A percentile compares a stretch with the other conserved stretches of the same genome.
Conservation (phyloP, 441 rosid genomes). For the Dalechampia spathulata region DNA sequence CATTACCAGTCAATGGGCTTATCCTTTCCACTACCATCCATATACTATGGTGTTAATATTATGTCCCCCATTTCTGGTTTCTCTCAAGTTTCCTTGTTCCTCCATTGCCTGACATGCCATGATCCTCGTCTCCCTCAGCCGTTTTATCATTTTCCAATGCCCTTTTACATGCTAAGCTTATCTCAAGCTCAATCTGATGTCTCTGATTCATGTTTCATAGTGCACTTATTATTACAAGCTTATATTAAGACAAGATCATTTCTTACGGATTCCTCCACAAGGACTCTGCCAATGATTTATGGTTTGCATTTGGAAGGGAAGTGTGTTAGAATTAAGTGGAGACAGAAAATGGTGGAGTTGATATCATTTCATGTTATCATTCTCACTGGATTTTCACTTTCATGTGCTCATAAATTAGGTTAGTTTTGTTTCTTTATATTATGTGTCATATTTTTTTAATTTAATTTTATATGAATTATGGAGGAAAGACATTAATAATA, state of each 20-base stretch:
- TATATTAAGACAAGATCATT: not conserved
- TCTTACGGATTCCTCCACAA: slow-evolving; percentile 8
- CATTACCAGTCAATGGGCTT: not conserved
- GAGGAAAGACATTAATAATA: no score
- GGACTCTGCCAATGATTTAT: slow-evolving; percentile 17
- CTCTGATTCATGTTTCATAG: no score
- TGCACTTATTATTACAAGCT: not conserved
- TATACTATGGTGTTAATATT: not conserved
- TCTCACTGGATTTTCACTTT: not conserved
- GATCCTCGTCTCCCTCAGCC: no score
- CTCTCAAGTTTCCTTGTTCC: slow-evolving; percentile 7
- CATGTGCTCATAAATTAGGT: no score
- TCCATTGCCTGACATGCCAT: not conserved
- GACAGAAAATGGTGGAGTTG: slow-evolving; percentile 33
- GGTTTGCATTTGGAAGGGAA: slow-evolving; percentile 18
- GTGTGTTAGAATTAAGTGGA: slow-evolving; percentile 11
- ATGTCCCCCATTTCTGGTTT: slow-evolving; percentile 11
- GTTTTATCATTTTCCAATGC: no score
- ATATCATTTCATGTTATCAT: slow-evolving; percentile 1
- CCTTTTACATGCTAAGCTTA: no score
- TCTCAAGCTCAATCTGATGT: no score
- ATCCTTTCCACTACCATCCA: not conserved
- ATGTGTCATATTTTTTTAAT: no score
- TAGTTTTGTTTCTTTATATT: no score
- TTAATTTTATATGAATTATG: no score